A percentile compares a stretch with the other conserved stretches of the same genome.
Conservation (phyloP, 768 basidiomycete genomes). For the Lactifluus subvellereus region DNA sequence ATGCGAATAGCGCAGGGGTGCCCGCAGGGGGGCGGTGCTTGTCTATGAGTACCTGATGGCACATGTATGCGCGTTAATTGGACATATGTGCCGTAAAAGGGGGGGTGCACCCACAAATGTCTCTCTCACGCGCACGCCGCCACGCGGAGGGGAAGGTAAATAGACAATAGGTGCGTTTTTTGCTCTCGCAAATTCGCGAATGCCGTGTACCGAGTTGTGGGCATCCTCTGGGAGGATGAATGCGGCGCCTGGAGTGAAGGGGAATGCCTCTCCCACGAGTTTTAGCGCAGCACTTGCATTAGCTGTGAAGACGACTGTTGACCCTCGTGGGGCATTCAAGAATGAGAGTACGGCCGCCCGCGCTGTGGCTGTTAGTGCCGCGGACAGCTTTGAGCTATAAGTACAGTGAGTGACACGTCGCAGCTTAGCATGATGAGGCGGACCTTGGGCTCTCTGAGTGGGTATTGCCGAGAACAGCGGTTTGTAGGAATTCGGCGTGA, state of each 20-base stretch:
- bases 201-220: conserved; percentile 81
- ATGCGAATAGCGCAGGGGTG: conserved; percentile 58
- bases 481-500: conserved; percentile 63
- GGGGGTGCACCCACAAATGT: conserved; percentile 47
- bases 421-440: conserved; percentile 4
- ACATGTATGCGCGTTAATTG: background rate
- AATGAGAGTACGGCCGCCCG: conserved; percentile 68
- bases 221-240: conserved; percentile 72
- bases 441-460: conserved; percentile 80
- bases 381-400: conserved; percentile 62
- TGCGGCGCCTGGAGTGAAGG: conserved; percentile 51
- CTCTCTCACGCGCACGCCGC: conserved; percentile 53
- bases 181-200: conserved; percentile 60
- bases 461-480: conserved; percentile 71
- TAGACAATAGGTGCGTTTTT: conserved; percentile 57
- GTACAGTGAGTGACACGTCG: background rate
- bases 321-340: conserved; percentile 69
- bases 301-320: conserved; percentile 75
- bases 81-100: background rate
- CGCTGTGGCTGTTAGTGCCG: conserved; percentile 61
- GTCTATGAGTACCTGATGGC: conserved; percentile 48
- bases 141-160: conserved; percentile 54
- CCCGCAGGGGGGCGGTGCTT: conserved; percentile 44
- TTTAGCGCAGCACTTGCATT: conserved; percentile 79
- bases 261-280: conserved; percentile 76